Evolutionary conservation across 345 rosid species (phyloP), one percentile per base, ranked within the genome.

Genomic region (Sonneratia alba): DNA sequence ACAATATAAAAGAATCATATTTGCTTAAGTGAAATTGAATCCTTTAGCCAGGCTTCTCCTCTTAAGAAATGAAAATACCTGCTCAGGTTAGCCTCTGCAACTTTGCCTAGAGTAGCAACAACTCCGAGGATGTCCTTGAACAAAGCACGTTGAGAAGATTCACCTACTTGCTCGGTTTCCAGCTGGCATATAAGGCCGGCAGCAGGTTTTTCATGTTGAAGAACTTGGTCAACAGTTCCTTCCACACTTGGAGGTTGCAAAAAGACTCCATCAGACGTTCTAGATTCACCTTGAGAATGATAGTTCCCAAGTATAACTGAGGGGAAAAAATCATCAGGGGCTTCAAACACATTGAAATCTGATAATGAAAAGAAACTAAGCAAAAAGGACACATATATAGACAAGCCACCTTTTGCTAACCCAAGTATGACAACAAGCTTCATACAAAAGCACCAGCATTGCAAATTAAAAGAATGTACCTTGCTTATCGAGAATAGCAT

Each of bases 101-200:
- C 89, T 74, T 81, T 87, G 72, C 94, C 98, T 56, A 95, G 94
- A 21, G 85, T 86, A 36, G 96, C 97, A 75, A 95, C 98, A 74
- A 83, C 37, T 36, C 98, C 99, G 22, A 92, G 68, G 0, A 91
- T 84, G 75, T 88, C 93, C 79, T 86, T 84, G 34, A 82, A 77
- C 64, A 80, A 51, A n/a, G 71, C 45, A 71, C 79, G 73, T 73
- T 82, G 75, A 62, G 84, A 78, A 77, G 83, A 85, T 66, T 82
- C 85, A 2, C 83, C 27, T 14, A 75, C 81, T 76, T 82, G 83
- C 68, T 11, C 76, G 71, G 75, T 67, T 73, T 84, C 85, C 78
- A 90, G 74, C 71, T 82, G 82, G 81, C 82, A 72, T 49, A 89
- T 70, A 81, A 95, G 86, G 47, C 88, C 89, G 27, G 98, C 98